Evolutionary conservation across 305 asterid species (phyloP).

Genomic region (Rubia tinctorum): DNA sequence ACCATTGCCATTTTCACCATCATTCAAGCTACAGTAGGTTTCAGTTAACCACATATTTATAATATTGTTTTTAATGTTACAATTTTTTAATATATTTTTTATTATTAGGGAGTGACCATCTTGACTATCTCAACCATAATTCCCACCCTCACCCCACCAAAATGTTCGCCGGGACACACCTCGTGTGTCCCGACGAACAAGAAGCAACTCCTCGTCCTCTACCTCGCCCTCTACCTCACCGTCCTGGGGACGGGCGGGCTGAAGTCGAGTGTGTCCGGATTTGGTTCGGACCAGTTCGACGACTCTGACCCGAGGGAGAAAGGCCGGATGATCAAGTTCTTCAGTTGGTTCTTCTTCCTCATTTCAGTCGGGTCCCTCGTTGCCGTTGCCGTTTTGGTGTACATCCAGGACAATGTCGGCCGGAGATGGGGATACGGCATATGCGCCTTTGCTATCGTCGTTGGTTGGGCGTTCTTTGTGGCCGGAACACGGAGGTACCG

Average conservation of each 20-base stretch:
- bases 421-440: conserved; percentile 84
- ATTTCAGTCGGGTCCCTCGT: conserved; percentile 45
- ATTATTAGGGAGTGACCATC: conserved; percentile 61
- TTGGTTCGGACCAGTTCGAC: conserved; percentile 83
- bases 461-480: conserved; percentile 48
- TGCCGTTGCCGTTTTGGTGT: conserved; percentile 58
- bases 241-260: conserved; percentile 85
- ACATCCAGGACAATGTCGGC: conserved; percentile 76
- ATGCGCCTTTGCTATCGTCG: conserved; percentile 66
- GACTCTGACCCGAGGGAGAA: conserved; percentile 51
- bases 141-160: conserved; percentile 70
- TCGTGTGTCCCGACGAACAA: conserved; percentile 49
- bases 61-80: not conserved
- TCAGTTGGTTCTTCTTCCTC: conserved; percentile 81
- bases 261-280: conserved; percentile 79
- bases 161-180: conserved; percentile 38
- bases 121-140: conserved; percentile 66
- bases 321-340: conserved; percentile 59
- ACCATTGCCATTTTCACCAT: conserved; percentile 71
- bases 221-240: conserved; percentile 54
- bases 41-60: not conserved
- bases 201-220: conserved; percentile 48
- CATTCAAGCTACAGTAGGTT: conserved; percentile 61
- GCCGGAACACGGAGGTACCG: conserved; percentile 68
- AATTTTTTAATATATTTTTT: not conserved